These are phyloP conservation scores for Trichaptum fuscoviolaceum DNA, from an alignment of 768 basidiomycete species.

Conservation along the genomic window DNA sequence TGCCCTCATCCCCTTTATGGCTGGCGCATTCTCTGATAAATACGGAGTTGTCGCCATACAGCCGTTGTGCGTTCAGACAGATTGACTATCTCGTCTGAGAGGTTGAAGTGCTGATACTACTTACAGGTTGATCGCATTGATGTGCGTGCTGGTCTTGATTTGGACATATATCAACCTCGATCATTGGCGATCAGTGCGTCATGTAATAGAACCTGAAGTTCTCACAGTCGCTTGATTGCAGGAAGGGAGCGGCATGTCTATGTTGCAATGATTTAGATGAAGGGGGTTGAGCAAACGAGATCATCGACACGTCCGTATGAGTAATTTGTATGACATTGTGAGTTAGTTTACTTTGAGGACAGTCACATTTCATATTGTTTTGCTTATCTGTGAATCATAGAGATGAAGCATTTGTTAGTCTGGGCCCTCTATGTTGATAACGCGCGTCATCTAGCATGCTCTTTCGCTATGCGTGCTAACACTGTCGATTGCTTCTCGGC, in stretches of 20 bases:
- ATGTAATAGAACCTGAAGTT: too few relatives aligned
- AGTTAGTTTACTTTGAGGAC: too few relatives aligned
- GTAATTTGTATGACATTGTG: too few relatives aligned
- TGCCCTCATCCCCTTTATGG: conserved; percentile 67
- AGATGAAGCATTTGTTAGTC: too few relatives aligned
- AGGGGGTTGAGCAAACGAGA: not conserved
- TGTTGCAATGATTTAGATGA: not conserved
- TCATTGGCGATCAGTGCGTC: not conserved
- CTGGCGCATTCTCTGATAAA: conserved; percentile 59
- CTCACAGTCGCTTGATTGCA: not conserved
- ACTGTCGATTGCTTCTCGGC: too few relatives aligned
- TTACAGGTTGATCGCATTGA: conserved; percentile 53
- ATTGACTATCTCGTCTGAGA: conserved; percentile 1
- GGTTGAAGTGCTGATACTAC: not conserved
- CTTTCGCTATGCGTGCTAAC: too few relatives aligned
- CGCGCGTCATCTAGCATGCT: too few relatives aligned
- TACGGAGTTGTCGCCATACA: conserved; percentile 57
- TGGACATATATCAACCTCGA: conserved; percentile 31
- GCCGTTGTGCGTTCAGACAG: conserved; percentile 44
- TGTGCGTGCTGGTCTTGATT: conserved; percentile 49
- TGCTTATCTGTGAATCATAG: too few relatives aligned
- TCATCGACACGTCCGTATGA: too few relatives aligned
- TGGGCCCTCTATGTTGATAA: too few relatives aligned
- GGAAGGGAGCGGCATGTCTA: not conserved
- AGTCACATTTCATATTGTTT: too few relatives aligned